Conservation (phyloP, 2,329 filamentous ascomycete genomes). For the Ascochyta rabiei region DNA sequence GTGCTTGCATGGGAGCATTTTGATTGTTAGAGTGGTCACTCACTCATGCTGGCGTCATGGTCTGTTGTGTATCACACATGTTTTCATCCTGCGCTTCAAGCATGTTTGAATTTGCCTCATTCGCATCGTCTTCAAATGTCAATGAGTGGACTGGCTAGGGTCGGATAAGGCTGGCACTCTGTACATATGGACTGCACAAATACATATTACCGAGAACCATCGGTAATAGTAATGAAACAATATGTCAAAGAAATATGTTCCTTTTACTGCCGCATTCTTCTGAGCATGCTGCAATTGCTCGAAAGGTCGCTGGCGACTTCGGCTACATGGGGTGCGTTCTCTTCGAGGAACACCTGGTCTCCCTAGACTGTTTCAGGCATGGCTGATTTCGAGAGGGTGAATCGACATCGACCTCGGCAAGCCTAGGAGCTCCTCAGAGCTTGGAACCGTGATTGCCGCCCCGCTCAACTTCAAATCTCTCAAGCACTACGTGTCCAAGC, state of each 20-base stretch:
- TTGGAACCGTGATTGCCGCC: conserved; percentile 34
- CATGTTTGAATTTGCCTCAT: conserved; percentile 16
- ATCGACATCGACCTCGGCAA: conserved; percentile 43
- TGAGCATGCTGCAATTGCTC: background rate
- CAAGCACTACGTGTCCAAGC: conserved; percentile 1
- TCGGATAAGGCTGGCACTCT: conserved; percentile 14
- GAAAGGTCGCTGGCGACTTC: conserved; percentile 2
- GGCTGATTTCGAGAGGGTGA: conserved; percentile 16
- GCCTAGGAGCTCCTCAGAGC: conserved; percentile 33
- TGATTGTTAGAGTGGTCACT: conserved; percentile 18
- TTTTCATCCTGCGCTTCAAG: conserved; percentile 12
- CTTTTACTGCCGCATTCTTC: background rate
- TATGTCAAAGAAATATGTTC: background rate
- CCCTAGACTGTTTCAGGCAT: conserved; percentile 2
- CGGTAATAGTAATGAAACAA: conserved; percentile 14
- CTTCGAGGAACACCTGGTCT: background rate
- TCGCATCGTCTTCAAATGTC: conserved; percentile 16
- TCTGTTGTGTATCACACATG: conserved; percentile 15
- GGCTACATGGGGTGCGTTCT: background rate
- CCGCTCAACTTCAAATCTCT: conserved; percentile 28
- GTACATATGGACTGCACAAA: conserved; percentile 18
- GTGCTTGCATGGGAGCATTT: conserved; percentile 37
- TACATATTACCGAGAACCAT: conserved; percentile 5
- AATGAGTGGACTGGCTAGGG: conserved; percentile 16
- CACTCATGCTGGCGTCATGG: conserved; percentile 14